phyloP scores from a whole-genome alignment of 441 rosid species.

The Euphorbia schlechtendalii region DNA sequence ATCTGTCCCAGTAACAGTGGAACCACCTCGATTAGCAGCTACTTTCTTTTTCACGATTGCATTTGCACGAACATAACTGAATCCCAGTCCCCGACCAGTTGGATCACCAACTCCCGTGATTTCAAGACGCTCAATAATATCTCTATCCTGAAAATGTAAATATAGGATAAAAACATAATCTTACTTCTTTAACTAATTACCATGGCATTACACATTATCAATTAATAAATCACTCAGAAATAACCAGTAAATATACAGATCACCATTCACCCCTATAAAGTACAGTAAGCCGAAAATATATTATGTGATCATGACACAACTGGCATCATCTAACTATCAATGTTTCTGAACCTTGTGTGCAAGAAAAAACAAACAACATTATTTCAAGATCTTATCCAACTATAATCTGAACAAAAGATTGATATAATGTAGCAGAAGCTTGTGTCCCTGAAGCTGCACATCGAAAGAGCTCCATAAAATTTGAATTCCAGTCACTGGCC shows the following conservation, averaged over 20 bases:
- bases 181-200: neutral
- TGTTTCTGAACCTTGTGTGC: neutral
- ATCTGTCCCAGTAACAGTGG: constrained; percentile 98
- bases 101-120: constrained; percentile 99
- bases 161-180: neutral
- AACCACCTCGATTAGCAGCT: constrained; percentile 73
- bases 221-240: neutral
- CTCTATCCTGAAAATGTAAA: constrained; percentile 60
- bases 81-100: constrained; percentile 96
- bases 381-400: neutral
- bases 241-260: neutral
- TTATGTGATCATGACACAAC: neutral
- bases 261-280: neutral
- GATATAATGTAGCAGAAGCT: neutral
- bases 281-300: neutral
- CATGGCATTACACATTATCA: neutral
- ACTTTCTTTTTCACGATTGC: constrained; percentile 78
- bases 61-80: constrained; percentile 88
- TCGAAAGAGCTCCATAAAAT: neutral
- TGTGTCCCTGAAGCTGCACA: neutral
- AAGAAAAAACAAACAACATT: neutral
- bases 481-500: neutral
- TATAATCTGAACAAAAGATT: constrained; percentile 2
- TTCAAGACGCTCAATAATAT: constrained; percentile 95
- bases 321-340: neutral